Evolutionary conservation across 352 stramenopile species (phyloP), one percentile per base, ranked within the genome.

Genomic region (Plasmopara viticola): DNA sequence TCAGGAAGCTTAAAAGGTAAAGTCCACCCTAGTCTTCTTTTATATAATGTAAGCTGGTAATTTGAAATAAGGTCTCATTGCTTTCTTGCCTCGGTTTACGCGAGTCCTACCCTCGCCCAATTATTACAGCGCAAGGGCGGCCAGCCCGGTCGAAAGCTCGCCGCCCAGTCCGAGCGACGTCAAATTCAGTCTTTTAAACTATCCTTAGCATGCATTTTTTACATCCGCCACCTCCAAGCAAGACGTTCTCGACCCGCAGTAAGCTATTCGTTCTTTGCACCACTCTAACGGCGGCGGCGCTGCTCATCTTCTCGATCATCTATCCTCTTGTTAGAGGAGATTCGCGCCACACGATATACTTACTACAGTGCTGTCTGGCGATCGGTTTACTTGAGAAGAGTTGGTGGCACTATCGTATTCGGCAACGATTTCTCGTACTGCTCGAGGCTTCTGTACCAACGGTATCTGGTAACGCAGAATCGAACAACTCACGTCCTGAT

Each of bases 401-500:
- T 52, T 86, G 74, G 72, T 84, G 74, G 73, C 64, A 74, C 43
- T 84, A 79, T 43, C 73, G 76, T 38, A 77, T 85, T 45, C 70
- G 76, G n/a, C 64, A 76, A 35, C 70, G 76, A 15, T 66, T 87
- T 15, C 40, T 86, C 53, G 49, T 74, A 2, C 51, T 78, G 25
- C 51, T 74, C 7, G 50, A 60, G 7, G 34, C 60, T 3, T 59
- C 63, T 0, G 43, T 60, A 0, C 30, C 58, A 0, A 41, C 64
- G 9, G 12, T 56, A 29, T 65, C 56, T 17, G 51, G 56, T 17
- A 20, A n/a, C 40, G 42, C 41, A 45, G 44, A 45, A 56, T 12
- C 38, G 13, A 38, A 25, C 9, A 25, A 25, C 20, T 25, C 20
- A 25, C 20, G 20, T 25, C 20, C 20, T 25, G 20, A 25, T 25